Conservation (phyloP, 495 filamentous ascomycete genomes). For the Mytilinidion resinicola region DNA sequence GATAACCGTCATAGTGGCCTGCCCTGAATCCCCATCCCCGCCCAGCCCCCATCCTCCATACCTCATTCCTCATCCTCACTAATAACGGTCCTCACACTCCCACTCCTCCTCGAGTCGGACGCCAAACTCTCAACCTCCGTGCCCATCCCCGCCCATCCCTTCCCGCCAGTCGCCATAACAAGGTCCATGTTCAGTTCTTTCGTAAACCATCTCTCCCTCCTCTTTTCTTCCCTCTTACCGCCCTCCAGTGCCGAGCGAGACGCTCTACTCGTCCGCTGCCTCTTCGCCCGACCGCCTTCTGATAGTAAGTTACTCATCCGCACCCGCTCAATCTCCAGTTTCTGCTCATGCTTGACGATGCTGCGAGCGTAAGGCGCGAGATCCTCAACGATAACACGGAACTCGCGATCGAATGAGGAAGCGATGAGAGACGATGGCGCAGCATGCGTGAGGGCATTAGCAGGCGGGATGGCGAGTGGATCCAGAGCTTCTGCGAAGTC, state of each 20-base stretch:
- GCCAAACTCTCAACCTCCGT: neutral
- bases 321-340: conserved; percentile 59
- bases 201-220: conserved; percentile 76
- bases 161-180: conserved; percentile 61
- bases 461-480: conserved; percentile 14
- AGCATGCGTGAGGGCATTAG: conserved; percentile 13
- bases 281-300: conserved; percentile 50
- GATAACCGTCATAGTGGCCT: too few relatives aligned
- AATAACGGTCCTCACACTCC: neutral
- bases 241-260: conserved; percentile 81
- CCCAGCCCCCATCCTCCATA: too few relatives aligned
- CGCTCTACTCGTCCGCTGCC: conserved; percentile 67
- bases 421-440: conserved; percentile 39
- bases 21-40: too few relatives aligned
- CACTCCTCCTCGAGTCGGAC: neutral
- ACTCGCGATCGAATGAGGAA: conserved; percentile 66
- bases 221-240: conserved; percentile 60
- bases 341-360: conserved; percentile 70
- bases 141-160: conserved; percentile 47
- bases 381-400: conserved; percentile 60
- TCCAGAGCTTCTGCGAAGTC: conserved; percentile 23
- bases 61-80: neutral
- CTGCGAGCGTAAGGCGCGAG: conserved; percentile 76
- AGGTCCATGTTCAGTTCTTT: conserved; percentile 53
- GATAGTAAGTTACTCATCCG: conserved; percentile 57